Percentiles rank a stretch among this genome's conserved stretches.
phyloP scores from a whole-genome alignment of 83 land plant genomes.

The Isoetes engelmannii region DNA sequence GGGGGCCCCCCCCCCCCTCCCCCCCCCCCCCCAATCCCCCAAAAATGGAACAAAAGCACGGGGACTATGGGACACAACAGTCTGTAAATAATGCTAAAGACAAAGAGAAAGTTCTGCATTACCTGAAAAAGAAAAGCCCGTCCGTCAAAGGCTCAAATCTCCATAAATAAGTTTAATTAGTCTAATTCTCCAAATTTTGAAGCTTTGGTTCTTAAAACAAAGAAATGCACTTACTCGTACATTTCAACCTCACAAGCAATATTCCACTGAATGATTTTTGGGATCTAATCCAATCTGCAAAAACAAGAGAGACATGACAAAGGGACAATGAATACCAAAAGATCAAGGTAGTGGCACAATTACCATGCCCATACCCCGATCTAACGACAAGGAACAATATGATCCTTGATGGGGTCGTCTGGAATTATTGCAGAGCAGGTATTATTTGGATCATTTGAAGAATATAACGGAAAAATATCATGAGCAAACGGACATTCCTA shows the following conservation, averaged over 20 bases:
- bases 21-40: background rate
- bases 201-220: background rate
- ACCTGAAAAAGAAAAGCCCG: constrained; percentile 92
- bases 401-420: no score
- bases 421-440: no score
- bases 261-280: constrained; percentile 62
- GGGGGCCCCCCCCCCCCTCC: no score
- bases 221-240: constrained; percentile 55
- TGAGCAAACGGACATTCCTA: no score
- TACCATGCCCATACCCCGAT: constrained; percentile 99
- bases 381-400: no score
- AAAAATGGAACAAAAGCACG: constrained; percentile 1
- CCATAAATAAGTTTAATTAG: constrained; percentile 16
- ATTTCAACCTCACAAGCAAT: constrained; percentile 98
- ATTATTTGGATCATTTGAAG: no score
- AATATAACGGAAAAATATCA: no score
- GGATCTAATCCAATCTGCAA: constrained; percentile 76
- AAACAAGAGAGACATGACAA: background rate
- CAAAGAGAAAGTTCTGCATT: no score
- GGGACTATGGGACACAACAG: background rate
- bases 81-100: background rate
- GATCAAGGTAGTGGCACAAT: constrained; percentile 3
- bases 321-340: background rate
- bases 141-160: constrained; percentile 98
- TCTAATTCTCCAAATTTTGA: background rate